Evolutionary conservation across 208 protist genomes (phyloP).

Genomic region (Trypanosoma boissoni): DNA sequence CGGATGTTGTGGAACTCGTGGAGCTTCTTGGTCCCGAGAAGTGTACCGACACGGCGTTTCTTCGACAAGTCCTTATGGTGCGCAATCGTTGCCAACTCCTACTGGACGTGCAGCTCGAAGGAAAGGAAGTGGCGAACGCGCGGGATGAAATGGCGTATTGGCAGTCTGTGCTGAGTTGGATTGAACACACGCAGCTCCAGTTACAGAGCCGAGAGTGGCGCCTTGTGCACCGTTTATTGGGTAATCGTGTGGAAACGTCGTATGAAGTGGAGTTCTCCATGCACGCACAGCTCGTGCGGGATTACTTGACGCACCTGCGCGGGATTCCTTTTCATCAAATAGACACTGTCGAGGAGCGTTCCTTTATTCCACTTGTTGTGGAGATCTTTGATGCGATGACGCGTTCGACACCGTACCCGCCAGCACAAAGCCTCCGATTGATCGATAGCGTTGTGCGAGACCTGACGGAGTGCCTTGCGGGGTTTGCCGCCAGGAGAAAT

Average conservation of each 20-base stretch:
- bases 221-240: slow-evolving; percentile 69
- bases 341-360: slow-evolving; percentile 16
- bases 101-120: slow-evolving; percentile 32
- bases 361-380: slow-evolving; percentile 24
- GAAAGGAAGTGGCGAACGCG: slow-evolving; percentile 17
- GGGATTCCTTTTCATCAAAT: slow-evolving; percentile 59
- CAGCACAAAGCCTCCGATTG: slow-evolving; percentile 43
- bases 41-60: slow-evolving; percentile 53
- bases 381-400: slow-evolving; percentile 44
- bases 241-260: slow-evolving; percentile 59
- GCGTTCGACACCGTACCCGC: slow-evolving; percentile 43
- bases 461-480: slow-evolving; percentile 43
- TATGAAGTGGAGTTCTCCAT: slow-evolving; percentile 69
- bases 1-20: slow-evolving; percentile 67
- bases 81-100: slow-evolving; percentile 57
- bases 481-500: slow-evolving; percentile 35
- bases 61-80: slow-evolving; percentile 57
- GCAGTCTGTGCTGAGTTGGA: slow-evolving; percentile 60
- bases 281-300: slow-evolving; percentile 48
- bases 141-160: slow-evolving; percentile 72
- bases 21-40: slow-evolving; percentile 52
- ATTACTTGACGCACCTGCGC: slow-evolving; percentile 66
- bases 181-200: slow-evolving; percentile 68
- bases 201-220: slow-evolving; percentile 81
- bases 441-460: slow-evolving; percentile 47